Conservation (phyloP, 2,329 filamentous ascomycete genomes). For the Ilyonectria robusta region DNA sequence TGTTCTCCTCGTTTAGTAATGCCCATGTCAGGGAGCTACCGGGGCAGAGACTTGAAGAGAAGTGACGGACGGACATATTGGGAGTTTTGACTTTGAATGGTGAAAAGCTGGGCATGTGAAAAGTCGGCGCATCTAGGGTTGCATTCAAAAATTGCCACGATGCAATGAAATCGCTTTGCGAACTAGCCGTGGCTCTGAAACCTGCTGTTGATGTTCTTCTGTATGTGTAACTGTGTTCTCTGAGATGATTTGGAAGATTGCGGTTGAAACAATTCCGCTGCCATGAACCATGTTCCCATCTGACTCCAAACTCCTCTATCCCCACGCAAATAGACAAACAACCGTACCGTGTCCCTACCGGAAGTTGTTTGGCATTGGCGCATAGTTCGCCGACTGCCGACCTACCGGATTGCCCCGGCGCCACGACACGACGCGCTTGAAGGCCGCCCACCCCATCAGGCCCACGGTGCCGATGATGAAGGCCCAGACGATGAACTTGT, state of each 20-base stretch:
- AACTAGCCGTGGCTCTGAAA: constrained; percentile 19
- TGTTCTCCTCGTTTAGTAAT: constrained; percentile 29
- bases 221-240: constrained; percentile 24
- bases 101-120: constrained; percentile 37
- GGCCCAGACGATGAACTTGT: constrained; percentile 75
- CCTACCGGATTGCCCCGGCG: constrained; percentile 51
- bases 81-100: constrained; percentile 45
- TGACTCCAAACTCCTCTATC: constrained; percentile 21
- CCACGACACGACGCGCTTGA: constrained; percentile 63
- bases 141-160: constrained; percentile 45
- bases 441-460: constrained; percentile 72
- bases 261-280: constrained; percentile 20
- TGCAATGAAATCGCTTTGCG: constrained; percentile 35
- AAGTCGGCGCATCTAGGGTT: constrained; percentile 46
- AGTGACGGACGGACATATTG: constrained; percentile 25
- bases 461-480: constrained; percentile 73
- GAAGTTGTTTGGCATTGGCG: constrained; percentile 46
- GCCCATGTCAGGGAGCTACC: constrained; percentile 17
- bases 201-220: constrained; percentile 9
- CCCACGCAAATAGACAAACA: constrained; percentile 17
- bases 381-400: constrained; percentile 49
- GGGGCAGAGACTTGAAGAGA: constrained; percentile 13
- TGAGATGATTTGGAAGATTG: constrained; percentile 18
- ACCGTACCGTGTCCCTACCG: constrained; percentile 28
- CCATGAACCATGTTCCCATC: constrained; percentile 19